Evolutionary conservation across 1,284 basidiomycete species (phyloP).

Genomic region (Rhizoctonia solani): DNA sequence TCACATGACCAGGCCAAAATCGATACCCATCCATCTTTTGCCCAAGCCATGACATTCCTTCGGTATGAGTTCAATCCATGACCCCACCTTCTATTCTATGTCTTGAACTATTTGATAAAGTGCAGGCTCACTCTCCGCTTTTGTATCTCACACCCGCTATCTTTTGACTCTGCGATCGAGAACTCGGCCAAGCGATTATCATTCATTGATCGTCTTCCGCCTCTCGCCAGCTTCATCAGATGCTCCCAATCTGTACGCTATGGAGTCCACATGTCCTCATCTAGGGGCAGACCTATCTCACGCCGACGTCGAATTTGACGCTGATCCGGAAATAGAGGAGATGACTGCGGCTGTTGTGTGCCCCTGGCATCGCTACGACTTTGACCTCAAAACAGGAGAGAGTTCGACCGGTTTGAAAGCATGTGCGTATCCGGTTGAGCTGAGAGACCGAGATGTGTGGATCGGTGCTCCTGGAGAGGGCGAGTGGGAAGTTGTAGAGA

Average conservation of each 20-base stretch:
- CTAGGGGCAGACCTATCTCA: constrained; percentile 82
- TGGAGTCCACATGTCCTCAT: constrained; percentile 86
- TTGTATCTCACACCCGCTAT: constrained; percentile 69
- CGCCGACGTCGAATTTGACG: constrained; percentile 63
- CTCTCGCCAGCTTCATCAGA: constrained; percentile 50
- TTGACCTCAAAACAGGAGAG: constrained; percentile 68
- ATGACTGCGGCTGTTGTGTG: constrained; percentile 63
- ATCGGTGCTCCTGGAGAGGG: constrained; percentile 65
- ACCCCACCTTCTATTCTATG: too few relatives aligned
- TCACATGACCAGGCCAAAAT: too few relatives aligned
- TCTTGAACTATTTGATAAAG: too few relatives aligned
- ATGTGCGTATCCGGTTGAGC: constrained; percentile 73
- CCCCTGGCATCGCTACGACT: constrained; percentile 86
- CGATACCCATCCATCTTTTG: too few relatives aligned
- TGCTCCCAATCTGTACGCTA: constrained; percentile 69
- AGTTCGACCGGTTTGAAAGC: constrained; percentile 78
- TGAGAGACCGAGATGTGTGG: constrained; percentile 62
- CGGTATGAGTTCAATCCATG: too few relatives aligned
- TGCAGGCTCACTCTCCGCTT: constrained; percentile 54
- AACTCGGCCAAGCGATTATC: constrained; percentile 59
- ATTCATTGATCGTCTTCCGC: constrained; percentile 73
- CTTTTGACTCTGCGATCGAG: constrained; percentile 67
- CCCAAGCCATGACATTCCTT: too few relatives aligned
- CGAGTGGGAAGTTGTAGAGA: constrained; percentile 72
- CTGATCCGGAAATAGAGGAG: constrained; percentile 54